Evolutionary conservation across 2,329 filamentous ascomycete species (phyloP).

Genomic region (Venturia asperata): DNA sequence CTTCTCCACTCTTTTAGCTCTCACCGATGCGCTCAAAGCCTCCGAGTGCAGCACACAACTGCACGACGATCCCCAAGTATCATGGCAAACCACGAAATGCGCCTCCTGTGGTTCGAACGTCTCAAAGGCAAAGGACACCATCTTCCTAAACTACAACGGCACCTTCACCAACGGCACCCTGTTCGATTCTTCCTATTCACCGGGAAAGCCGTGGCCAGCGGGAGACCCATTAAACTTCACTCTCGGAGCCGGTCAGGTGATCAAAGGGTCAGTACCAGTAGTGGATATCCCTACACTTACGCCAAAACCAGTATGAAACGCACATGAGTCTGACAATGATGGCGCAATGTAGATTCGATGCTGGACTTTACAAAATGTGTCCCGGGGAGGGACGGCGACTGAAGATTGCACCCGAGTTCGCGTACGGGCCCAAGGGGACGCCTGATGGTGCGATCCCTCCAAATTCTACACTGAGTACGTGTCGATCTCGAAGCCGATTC

Average conservation of each 20-base stretch:
- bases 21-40: not conserved
- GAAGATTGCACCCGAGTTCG: conserved; percentile 80
- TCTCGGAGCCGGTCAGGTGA: conserved; percentile 75
- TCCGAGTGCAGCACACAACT: not conserved
- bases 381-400: conserved; percentile 84
- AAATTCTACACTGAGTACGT: conserved; percentile 65
- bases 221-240: conserved; percentile 64
- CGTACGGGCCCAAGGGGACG: conserved; percentile 67
- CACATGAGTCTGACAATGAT: not conserved
- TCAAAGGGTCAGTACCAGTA: conserved; percentile 65
- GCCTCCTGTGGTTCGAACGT: not conserved
- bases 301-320: not conserved
- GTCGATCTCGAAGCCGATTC: conserved; percentile 9
- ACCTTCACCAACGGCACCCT: conserved; percentile 14
- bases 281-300: too few species aligned
- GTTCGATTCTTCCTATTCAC: conserved; percentile 16
- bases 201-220: conserved; percentile 14
- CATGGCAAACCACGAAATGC: conserved; percentile 12
- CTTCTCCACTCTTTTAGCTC: not conserved
- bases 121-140: conserved; percentile 7
- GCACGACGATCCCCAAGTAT: not conserved
- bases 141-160: conserved; percentile 18
- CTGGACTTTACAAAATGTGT: conserved; percentile 88
- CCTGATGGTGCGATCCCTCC: conserved; percentile 61
- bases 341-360: conserved; percentile 42